phyloP scores from a whole-genome alignment of 306 rosid species.

The Cucumis hystrix region DNA sequence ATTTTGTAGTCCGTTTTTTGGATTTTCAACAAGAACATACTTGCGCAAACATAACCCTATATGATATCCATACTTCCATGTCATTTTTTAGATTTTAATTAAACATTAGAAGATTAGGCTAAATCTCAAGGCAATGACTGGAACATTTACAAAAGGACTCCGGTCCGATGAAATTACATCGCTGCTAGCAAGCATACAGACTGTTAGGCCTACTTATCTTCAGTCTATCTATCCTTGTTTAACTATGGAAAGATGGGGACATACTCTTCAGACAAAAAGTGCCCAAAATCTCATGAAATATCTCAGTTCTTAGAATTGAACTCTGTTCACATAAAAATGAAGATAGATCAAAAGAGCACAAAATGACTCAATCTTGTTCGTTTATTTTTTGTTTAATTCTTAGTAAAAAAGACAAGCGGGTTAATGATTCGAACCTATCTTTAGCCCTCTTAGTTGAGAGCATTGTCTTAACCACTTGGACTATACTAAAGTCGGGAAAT shows the following conservation, averaged over 20 bases:
- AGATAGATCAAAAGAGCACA: neutral
- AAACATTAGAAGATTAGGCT: neutral
- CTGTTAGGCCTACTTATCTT: neutral
- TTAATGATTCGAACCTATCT: neutral
- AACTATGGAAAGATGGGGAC: neutral
- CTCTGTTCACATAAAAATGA: neutral
- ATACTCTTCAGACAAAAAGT: neutral
- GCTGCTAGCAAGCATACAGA: neutral
- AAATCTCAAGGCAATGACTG: neutral
- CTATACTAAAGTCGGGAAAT: too few species aligned
- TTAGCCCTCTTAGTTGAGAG: neutral
- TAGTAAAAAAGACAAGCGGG: too few species aligned
- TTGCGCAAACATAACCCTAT: neutral
- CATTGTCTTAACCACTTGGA: neutral
- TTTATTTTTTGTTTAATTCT: too few species aligned
- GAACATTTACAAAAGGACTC: neutral
- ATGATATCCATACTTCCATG: neutral
- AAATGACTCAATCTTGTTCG: neutral
- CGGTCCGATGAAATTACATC: neutral
- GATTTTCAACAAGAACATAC: neutral
- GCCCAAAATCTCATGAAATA: neutral
- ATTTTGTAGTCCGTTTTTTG: neutral
- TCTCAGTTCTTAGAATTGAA: neutral
- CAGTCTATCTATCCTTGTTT: neutral
- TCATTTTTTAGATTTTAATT: neutral